These are phyloP conservation scores for Arabidopsis thaliana DNA, from an alignment of 345 rosid species.

Conservation along the genomic window TAIR10.1 NC_003075.7:14976001-14976500, in stretches of 20 bases:
- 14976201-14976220: constrained; percentile 49
- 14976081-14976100: neutral
- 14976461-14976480: no score
- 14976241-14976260: constrained; percentile 87
- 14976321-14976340: no score
- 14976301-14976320: no score
- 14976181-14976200: neutral
- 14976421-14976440: no score
- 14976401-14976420: no score
- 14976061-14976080: neutral
- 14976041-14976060: neutral
- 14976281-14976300: no score
- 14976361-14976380: no score
- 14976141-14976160: constrained; percentile 8
- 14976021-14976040: neutral
- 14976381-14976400: no score
- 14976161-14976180: neutral
- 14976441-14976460: no score
- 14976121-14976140: constrained; percentile 14
- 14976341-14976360: no score
- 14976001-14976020: neutral
- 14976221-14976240: constrained; percentile 91
- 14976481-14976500: no score
- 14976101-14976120: constrained; percentile 4
- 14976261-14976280: neutral